Percentiles rank a stretch among this genome's conserved stretches.
These are phyloP conservation scores for Trypanosoma boissoni DNA, from an alignment of 208 protist species.

Conservation along the genomic window DNA sequence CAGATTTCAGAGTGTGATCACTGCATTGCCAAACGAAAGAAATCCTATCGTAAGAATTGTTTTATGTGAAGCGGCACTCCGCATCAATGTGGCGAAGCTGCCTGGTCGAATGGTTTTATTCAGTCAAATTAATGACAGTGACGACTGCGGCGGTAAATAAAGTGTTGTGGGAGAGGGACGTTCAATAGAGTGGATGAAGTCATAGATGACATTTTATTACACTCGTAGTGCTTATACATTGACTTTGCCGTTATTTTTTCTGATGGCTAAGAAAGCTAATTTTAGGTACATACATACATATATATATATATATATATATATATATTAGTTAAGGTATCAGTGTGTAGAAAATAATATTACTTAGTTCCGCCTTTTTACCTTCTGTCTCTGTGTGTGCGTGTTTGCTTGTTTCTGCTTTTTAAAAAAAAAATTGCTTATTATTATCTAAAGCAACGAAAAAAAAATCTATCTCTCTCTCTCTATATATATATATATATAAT, in stretches of 20 bases:
- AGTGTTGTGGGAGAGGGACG: slow-evolving; percentile 28
- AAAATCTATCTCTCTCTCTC: no score
- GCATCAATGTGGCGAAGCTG: slow-evolving; percentile 66
- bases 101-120: slow-evolving; percentile 70
- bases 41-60: slow-evolving; percentile 74
- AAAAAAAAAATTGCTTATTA: no score
- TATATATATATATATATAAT: no score
- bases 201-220: no score
- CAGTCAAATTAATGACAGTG: slow-evolving; percentile 26
- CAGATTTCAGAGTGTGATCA: slow-evolving; percentile 78
- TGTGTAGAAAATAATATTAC: background rate
- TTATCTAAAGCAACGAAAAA: no score
- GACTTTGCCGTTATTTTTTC: slow-evolving; percentile 2
- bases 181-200: no score
- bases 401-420: background rate
- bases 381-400: background rate
- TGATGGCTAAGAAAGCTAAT: slow-evolving; percentile 6
- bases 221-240: no score
- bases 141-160: slow-evolving; percentile 20
- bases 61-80: slow-evolving; percentile 69
- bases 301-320: slow-evolving; percentile 1
- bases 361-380: background rate
- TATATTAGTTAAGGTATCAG: background rate
- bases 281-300: background rate
- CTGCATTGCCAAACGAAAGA: slow-evolving; percentile 77